Conservation (phyloP, 352 stramenopile genomes). For the Thalassiosira exigua region DNA sequence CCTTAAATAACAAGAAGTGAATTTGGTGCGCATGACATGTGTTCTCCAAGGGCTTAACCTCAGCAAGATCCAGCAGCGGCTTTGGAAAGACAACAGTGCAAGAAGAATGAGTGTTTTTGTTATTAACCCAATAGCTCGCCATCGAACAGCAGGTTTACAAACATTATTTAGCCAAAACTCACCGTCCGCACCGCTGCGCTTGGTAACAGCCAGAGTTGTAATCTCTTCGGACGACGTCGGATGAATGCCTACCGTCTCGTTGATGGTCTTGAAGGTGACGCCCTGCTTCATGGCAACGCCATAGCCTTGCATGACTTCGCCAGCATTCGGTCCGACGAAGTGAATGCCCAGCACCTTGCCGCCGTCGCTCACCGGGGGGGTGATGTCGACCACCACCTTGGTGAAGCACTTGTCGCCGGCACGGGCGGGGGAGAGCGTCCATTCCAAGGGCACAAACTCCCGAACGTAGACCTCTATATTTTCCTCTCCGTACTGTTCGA, state of each 20-base stretch:
- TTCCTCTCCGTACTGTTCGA: slow-evolving; percentile 91
- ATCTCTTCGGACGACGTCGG: slow-evolving; percentile 96
- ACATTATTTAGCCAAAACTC: too few species aligned
- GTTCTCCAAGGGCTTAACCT: too few species aligned
- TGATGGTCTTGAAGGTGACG: slow-evolving; percentile 95
- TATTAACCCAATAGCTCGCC: too few species aligned
- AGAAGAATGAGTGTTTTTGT: too few species aligned
- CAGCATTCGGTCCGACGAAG: slow-evolving; percentile 91
- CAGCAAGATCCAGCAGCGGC: too few species aligned
- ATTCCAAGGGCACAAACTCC: too few species aligned
- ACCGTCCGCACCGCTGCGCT: too few species aligned
- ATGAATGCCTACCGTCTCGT: slow-evolving; percentile 94
- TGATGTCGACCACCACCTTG: slow-evolving; percentile 93
- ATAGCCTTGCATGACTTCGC: slow-evolving; percentile 99
- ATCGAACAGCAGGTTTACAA: too few species aligned
- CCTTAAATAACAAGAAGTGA: too few species aligned
- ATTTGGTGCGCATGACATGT: too few species aligned
- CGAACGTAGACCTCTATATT: slow-evolving; percentile 97
- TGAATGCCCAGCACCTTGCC: slow-evolving; percentile 96
- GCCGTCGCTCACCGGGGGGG: slow-evolving; percentile 85
- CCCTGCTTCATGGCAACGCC: slow-evolving; percentile 97
- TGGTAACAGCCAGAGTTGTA: slow-evolving; percentile 88
- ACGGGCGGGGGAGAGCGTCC: too few species aligned
- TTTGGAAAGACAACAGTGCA: too few species aligned
- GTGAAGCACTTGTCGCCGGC: slow-evolving; percentile 94